phyloP scores from a whole-genome alignment of 2,329 filamentous ascomycete species.

The Magnaporthales sp. region DNA sequence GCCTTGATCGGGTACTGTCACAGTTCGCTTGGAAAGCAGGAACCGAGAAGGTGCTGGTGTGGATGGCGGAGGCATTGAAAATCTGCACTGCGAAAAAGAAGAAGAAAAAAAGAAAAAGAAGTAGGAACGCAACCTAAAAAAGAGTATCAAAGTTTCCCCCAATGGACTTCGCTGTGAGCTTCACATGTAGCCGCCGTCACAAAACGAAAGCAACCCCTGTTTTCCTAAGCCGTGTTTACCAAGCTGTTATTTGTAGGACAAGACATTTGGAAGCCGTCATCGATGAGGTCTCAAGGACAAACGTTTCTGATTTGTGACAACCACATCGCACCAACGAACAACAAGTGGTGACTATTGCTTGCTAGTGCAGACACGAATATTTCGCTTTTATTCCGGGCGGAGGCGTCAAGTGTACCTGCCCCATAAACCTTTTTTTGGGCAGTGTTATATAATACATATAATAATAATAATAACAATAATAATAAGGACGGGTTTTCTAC shows the following conservation, averaged over 20 bases:
- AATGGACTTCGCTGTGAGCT: too few relatives aligned
- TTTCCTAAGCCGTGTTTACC: too few relatives aligned
- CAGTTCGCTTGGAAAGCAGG: conserved; percentile 4
- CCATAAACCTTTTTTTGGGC: not conserved
- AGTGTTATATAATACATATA: not conserved
- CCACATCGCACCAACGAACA: not conserved
- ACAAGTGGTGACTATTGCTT: not conserved
- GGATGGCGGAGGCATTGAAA: not conserved
- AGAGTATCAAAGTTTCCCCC: too few relatives aligned
- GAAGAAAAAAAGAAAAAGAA: too few relatives aligned
- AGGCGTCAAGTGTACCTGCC: not conserved
- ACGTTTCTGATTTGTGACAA: too few relatives aligned
- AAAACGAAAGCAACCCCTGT: too few relatives aligned
- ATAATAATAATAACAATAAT: too few relatives aligned
- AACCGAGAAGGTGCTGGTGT: conserved; percentile 7
- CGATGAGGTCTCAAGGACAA: too few relatives aligned
- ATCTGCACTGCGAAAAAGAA: too few relatives aligned
- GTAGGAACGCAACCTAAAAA: not conserved
- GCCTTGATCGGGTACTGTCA: not conserved
- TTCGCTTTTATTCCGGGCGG: not conserved
- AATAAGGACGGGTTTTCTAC: not conserved
- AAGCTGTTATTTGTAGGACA: too few relatives aligned
- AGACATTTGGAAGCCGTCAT: too few relatives aligned
- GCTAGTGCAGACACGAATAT: not conserved
- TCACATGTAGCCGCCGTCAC: too few relatives aligned